Evolutionary conservation across 352 stramenopile genomes (phyloP).

Genomic region (Phytopythium mirpurense): DNA sequence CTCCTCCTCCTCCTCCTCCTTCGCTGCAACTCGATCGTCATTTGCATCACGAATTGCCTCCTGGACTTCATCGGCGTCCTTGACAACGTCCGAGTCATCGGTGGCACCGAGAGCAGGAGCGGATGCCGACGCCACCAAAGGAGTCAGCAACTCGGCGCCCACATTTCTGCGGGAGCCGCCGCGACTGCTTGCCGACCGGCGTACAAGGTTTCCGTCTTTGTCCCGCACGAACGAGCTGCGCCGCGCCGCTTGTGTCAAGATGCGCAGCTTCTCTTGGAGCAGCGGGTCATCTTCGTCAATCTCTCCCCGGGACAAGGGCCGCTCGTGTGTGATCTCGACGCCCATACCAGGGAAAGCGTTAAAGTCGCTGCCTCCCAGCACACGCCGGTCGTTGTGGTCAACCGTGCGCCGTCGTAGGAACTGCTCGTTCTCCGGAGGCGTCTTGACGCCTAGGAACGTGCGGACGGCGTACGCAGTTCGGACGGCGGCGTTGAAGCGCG

Average conservation of each 20-base stretch:
- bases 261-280: conserved; percentile 10
- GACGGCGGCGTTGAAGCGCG: conserved; percentile 21
- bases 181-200: conserved; percentile 1
- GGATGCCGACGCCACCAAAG: conserved; percentile 12
- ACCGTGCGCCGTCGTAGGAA: conserved; percentile 42
- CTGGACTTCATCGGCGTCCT: background rate
- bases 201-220: conserved; percentile 10
- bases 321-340: conserved; percentile 53
- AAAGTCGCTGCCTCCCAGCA: conserved; percentile 36
- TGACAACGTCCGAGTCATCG: background rate
- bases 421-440: conserved; percentile 33
- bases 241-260: conserved; percentile 12
- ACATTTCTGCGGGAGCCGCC: background rate
- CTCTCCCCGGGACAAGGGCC: conserved; percentile 13
- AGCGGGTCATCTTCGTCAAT: background rate
- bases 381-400: conserved; percentile 19
- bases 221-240: conserved; percentile 16
- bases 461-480: conserved; percentile 19
- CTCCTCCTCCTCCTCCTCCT: no score
- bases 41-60: background rate
- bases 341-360: conserved; percentile 38
- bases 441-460: conserved; percentile 2
- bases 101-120: conserved; percentile 7
- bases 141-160: background rate
- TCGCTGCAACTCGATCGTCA: no score